Evolutionary conservation across 177 flowering plant genomes (phyloP), one percentile per base, ranked within the genome.

Genomic region (Tripterygium wilfordii): DNA sequence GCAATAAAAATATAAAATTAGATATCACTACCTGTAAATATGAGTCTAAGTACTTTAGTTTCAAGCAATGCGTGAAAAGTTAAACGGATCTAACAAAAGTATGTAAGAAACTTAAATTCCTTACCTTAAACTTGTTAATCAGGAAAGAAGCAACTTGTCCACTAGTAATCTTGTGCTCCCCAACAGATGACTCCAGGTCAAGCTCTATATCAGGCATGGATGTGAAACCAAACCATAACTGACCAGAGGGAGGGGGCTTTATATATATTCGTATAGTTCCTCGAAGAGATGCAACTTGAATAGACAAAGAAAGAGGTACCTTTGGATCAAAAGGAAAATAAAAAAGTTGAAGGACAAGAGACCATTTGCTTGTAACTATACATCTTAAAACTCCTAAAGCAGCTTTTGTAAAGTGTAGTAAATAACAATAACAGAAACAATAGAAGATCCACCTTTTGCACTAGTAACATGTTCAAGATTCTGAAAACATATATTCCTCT

Each of bases 191-290:
- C 39, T 79, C 92, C 63, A 89, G 56, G 53, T 66, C 61, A 48
- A 85, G 77, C 32, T 87, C 83, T 49, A 92, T 77, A 33, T 86
- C 83, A 35, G 99, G 99, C 96, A 87, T 82, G 33, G 82, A 73
- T 38, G 91, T 75, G 67, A 92, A 92, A 27, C 82, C 70, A 68
- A 70, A 72, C 99, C 97, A 92, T 23, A 92, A 41, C 58, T 76
- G 91, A 69, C 89, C 97, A 20, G 99, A 89, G 45, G 99, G 99
- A 22, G 99, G 97, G 7, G 97, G 88, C 73, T 92, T 92, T 63
- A 89, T 71, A 42, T 77, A 74, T 24, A 92, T 17, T 42, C 86
- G 70, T 50, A 87, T 3, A 17, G 89, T 82, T 59, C 97, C 97
- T 49, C 80, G 75, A 56, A 92, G 65, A 10, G 89, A 77, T 30